Evolutionary conservation across 2,329 filamentous ascomycete species (phyloP), one percentile per base, ranked within the genome.

Genomic region (Sarocladiaceae sp.): DNA sequence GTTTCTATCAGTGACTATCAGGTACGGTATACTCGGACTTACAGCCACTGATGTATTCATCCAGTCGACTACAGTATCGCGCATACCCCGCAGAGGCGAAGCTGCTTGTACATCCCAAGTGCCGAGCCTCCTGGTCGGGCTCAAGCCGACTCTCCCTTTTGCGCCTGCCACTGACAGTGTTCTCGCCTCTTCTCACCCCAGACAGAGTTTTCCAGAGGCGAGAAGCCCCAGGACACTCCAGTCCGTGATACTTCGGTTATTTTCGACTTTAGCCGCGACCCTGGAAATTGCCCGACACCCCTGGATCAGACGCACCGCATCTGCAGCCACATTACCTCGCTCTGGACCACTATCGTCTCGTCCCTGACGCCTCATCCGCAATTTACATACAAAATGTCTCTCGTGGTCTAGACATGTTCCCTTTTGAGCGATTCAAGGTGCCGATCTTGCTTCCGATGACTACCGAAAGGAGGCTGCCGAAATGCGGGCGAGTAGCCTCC

Each of bases 381-480:
- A 26, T 6, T 10, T 6, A 36, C 33, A n/a, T 36, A 7, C 6
- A 36, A 17, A 36, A 36, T 36, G 12, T 36, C 18, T n/a, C 12
- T 5, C 15, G 18, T 36, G 33, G 7, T 5, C 7, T 36, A n/a
- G 33, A 36, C 15, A 8, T 5, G 11, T 7, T 15, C 37, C 15
- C 37, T 40, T 40, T 40, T 20, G 37, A 20, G 7, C 17, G 23
- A 11, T 22, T 20, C 17, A 20, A 17, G 23, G 37, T 28, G 40
- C 40, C 26, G 40, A 44, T 44, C 40, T 4, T 48, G 44, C 44
- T 28, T 48, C 44, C 44, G 44, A 29, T 33, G n/a, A 17, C 44
- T 48, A 28, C 44, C 44, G 44, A 48, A 48, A 48, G 44, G 44
- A 48, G 44, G 18, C 26, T 48, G 26, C 44, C 44, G 44, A 48